Conservation (phyloP, 176 grass and related monocot species). For the Cenchrus americanus region DNA sequence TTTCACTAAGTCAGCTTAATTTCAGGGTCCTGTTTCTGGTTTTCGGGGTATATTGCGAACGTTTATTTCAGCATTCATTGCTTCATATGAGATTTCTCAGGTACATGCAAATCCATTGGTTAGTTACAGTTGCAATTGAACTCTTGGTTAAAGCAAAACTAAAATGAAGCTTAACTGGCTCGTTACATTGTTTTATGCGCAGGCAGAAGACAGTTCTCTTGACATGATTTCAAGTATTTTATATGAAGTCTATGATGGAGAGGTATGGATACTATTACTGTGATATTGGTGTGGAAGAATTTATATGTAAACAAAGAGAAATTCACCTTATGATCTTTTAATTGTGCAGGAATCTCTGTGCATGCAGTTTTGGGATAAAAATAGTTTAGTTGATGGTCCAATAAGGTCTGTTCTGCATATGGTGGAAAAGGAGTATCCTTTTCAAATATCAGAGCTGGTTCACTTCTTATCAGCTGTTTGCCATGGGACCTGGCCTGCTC, state of each 20-base stretch:
- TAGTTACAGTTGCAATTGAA: slow-evolving; percentile 19
- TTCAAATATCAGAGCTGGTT: slow-evolving; percentile 61
- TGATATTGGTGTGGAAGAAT: slow-evolving; percentile 17
- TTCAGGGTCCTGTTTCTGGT: slow-evolving; percentile 95
- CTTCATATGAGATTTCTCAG: slow-evolving; percentile 86
- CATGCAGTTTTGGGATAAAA: slow-evolving; percentile 96
- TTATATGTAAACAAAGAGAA: slow-evolving; percentile 3
- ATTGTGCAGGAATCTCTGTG: slow-evolving; percentile 83
- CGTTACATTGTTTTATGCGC: slow-evolving; percentile 36
- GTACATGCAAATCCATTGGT: slow-evolving; percentile 39
- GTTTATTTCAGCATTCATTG: slow-evolving; percentile 88
- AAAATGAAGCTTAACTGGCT: slow-evolving; percentile 34
- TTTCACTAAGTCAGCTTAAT: slow-evolving; percentile 37
- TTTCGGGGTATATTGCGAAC: slow-evolving; percentile 78
- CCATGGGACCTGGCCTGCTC: slow-evolving; percentile 83
- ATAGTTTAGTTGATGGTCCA: slow-evolving; percentile 88
- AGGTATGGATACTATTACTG: slow-evolving; percentile 53
- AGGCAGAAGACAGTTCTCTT: slow-evolving; percentile 69
- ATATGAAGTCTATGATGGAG: slow-evolving; percentile 71
- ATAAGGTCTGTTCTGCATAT: slow-evolving; percentile 89
- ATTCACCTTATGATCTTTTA: slow-evolving; percentile 23
- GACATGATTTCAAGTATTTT: slow-evolving; percentile 71
- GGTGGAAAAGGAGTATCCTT: slow-evolving; percentile 89
- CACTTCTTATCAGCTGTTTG: slow-evolving; percentile 87
- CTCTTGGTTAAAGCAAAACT: slow-evolving; percentile 22